Base-by-base conservation (phyloP, 2,329 filamentous ascomycete genomes). In the Ophiostoma sp. region DNA sequence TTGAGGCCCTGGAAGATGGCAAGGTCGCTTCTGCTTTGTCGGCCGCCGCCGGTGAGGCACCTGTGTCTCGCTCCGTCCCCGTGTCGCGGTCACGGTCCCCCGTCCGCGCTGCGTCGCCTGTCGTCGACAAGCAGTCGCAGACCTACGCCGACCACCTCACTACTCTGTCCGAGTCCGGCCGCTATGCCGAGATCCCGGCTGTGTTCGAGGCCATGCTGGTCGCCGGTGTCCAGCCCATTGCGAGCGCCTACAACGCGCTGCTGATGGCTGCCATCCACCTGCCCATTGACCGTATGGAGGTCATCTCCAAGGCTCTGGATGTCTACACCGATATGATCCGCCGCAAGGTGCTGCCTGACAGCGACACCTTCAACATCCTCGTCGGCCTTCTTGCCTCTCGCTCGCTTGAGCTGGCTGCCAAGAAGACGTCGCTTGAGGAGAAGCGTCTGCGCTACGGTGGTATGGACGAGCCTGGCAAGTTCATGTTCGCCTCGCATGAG, bases 271-370 rank as follows among this genome's bases (percentile, higher is more conserved):
- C 94, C 17, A 93, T 98, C 75, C 88, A 93, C 77, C 88, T 98
- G 22, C 93, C 95, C 8, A 86, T 87, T 31, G 91, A 93, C 81
- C 92, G 91, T 82, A 92, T 92, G 71, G 92, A 97, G 83, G 90
- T 96, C 70, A 93, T 97, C 17, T 92, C 94, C 75, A 97, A 97
- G 84, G 94, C 94, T 5, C 87, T 98, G 70, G 95, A 97, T 83
- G 93, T 99, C 70, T 99, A 98, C 82, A 92, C 94, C 19, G 95
- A 98, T 80, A 98, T 99, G 96, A 90, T 97, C 77, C 90, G 92
- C 76, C 92, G 95, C 76, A 92, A 91, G 77, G 91, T 98, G 31
- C 84, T 88, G 25, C 95, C 95, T 8, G 92, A 98, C 80, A 90
- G 91, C 71, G 89, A 92, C 73, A 98, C 95, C 0, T 98, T 97